Evolutionary conservation across 139 green algal species (phyloP), one percentile per base, ranked within the genome.

Genomic region (Pleodorina starrii): DNA sequence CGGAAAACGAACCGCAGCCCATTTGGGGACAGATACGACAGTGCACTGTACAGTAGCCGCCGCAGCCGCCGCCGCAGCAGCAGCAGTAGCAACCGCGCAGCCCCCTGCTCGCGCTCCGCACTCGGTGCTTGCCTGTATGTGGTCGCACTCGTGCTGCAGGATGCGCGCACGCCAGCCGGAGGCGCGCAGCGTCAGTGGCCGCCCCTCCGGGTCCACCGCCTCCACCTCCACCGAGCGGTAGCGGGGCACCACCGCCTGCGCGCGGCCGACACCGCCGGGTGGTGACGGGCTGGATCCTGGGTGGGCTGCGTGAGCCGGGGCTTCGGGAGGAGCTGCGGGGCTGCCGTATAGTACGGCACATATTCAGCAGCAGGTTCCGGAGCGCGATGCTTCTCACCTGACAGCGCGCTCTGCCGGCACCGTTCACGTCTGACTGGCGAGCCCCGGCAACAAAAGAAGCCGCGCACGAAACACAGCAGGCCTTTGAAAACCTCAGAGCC

Each of bases 141-240:
- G 98, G 93, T 99, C 98, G 68, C 96, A 99, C 91, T 99, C 98
- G 91, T 99, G 98, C 92, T 99, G 98, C 90, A 99, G 99, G 38
- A 99, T 98, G 35, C 98, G 92, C 7, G 98, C 96, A 29, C 93
- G 76, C 75, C 94, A 99, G 29, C 54, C 77, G 11, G 17, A 25
- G 2, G 90, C 75, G 25, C 91, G 93, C 57, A 98, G 85, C 43
- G 51, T 89, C n/a, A 97, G 83, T n/a, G 93, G 93, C 38, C 94
- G 88, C 1, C 98, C 98, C 16, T 92, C 90, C 46, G 97, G 46
- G 91, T 99, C 94, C 89, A 98, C 95, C 17, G 96, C 97, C 80
- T 96, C 57, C 42, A 86, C 40, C 25, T 75, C 40, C 79, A 86
- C 79, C 42, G n/a, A 14, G 32, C 29, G 59, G 38, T 86, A 86